Evolutionary conservation across 495 filamentous ascomycete genomes (phyloP).

Genomic region (Geoglossum glabrum): DNA sequence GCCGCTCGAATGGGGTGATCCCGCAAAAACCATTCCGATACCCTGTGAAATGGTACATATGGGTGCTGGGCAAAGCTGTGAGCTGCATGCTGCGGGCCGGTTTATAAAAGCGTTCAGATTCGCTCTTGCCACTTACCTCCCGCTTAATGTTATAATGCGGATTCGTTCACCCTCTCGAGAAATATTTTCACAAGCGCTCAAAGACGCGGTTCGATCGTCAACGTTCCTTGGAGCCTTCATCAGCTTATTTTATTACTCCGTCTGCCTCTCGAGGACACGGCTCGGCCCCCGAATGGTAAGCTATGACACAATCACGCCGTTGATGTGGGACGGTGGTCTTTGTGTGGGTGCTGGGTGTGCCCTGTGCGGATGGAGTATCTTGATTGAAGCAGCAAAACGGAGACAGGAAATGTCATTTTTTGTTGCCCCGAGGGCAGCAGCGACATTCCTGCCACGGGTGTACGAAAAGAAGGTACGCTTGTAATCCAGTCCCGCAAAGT

Average conservation of each 20-base stretch:
- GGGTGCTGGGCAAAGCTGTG: conserved; percentile 56
- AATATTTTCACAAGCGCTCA: conserved; percentile 26
- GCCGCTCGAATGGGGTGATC: conserved; percentile 60
- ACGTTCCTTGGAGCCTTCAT: conserved; percentile 72
- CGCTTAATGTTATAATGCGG: conserved; percentile 49
- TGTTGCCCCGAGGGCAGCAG: conserved; percentile 66
- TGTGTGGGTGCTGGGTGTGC: conserved; percentile 59
- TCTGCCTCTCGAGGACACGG: conserved; percentile 67
- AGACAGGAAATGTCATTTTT: conserved; percentile 69
- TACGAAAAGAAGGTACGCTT: conserved; percentile 40
- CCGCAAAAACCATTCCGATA: conserved; percentile 48
- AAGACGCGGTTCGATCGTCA: conserved; percentile 50
- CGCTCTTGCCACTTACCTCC: conserved; percentile 62
- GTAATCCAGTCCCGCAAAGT: neutral
- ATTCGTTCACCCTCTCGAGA: conserved; percentile 28
- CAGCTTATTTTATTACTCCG: conserved; percentile 66
- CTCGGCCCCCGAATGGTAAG: conserved; percentile 51
- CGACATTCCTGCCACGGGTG: conserved; percentile 51
- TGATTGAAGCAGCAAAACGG: conserved; percentile 47
- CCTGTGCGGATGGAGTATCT: conserved; percentile 69
- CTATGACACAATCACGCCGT: conserved; percentile 28
- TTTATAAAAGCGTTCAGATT: conserved; percentile 54
- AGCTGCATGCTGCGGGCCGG: conserved; percentile 51
- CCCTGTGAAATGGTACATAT: conserved; percentile 83
- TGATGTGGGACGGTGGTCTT: conserved; percentile 46